phyloP scores from a whole-genome alignment of 2,329 filamentous ascomycete species.

The Diatrype stigma region DNA sequence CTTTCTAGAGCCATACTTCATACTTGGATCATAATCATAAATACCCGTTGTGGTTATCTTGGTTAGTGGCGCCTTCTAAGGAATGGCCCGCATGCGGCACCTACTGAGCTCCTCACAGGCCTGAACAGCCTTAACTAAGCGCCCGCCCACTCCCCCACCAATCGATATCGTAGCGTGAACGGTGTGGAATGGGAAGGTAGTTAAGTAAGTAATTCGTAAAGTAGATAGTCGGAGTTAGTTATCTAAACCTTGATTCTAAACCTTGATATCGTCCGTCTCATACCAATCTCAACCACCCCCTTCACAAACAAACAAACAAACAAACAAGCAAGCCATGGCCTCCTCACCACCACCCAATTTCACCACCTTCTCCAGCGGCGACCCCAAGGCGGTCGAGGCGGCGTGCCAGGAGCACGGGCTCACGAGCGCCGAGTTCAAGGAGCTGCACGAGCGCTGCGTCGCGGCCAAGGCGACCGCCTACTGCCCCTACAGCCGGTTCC shows the following conservation, averaged over 20 bases:
- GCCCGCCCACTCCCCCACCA: not conserved
- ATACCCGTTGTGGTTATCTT: no score
- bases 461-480: slow-evolving; percentile 77
- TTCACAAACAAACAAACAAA: no score
- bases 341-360: slow-evolving; percentile 10
- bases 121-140: not conserved
- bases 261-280: no score
- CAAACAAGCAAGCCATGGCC: not conserved
- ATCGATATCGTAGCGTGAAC: not conserved
- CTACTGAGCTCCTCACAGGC: not conserved
- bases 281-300: no score
- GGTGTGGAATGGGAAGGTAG: no score
- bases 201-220: no score
- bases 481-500: slow-evolving; percentile 91
- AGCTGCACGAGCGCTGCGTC: slow-evolving; percentile 58
- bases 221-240: no score
- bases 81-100: not conserved
- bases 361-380: slow-evolving; percentile 3
- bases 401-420: slow-evolving; percentile 45
- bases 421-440: slow-evolving; percentile 58
- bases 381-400: slow-evolving; percentile 21
- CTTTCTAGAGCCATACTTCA: no score
- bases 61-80: not conserved
- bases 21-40: no score
- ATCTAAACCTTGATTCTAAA: no score